These are phyloP conservation scores for Aeschynomene evenia DNA, from an alignment of 306 rosid genomes.

Conservation along the genomic window DNA sequence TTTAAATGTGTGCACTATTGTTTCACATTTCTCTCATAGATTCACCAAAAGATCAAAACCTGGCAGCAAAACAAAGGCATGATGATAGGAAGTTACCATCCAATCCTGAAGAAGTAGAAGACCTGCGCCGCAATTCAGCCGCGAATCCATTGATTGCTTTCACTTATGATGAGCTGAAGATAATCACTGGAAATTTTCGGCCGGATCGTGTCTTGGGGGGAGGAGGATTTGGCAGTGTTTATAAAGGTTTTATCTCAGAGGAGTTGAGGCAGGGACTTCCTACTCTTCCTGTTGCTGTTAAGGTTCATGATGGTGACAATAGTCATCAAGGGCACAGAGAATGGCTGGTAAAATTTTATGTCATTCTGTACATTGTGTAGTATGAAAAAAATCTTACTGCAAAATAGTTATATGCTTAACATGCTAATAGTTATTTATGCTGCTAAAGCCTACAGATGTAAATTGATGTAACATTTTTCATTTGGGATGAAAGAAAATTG, in stretches of 20 bases:
- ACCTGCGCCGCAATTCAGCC: slow-evolving; percentile 80
- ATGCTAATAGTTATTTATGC: not conserved
- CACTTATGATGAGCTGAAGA: slow-evolving; percentile 68
- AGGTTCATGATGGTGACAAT: slow-evolving; percentile 96
- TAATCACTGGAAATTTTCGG: slow-evolving; percentile 77
- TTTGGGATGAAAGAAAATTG: not conserved
- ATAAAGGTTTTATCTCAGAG: slow-evolving; percentile 82
- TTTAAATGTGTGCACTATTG: slow-evolving; percentile 8
- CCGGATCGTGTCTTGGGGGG: slow-evolving; percentile 81
- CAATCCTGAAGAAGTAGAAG: slow-evolving; percentile 94
- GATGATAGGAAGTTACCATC: slow-evolving; percentile 71
- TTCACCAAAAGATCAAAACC: slow-evolving; percentile 55
- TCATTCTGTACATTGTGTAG: not conserved
- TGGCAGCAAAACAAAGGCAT: slow-evolving; percentile 41
- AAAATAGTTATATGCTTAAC: not conserved
- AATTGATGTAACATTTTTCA: slow-evolving; percentile 1
- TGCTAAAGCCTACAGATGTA: not conserved
- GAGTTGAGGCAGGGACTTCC: slow-evolving; percentile 70
- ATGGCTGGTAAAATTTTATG: slow-evolving; percentile 81
- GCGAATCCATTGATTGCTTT: slow-evolving; percentile 83
- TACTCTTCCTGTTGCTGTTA: slow-evolving; percentile 79
- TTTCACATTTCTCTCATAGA: slow-evolving; percentile 44
- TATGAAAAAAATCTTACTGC: not conserved
- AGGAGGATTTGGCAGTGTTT: slow-evolving; percentile 98
- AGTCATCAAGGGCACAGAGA: slow-evolving; percentile 98